Evolutionary conservation across 345 rosid species (phyloP), one percentile per base, ranked within the genome.

Genomic region (Eucalyptus erythrocorys): DNA sequence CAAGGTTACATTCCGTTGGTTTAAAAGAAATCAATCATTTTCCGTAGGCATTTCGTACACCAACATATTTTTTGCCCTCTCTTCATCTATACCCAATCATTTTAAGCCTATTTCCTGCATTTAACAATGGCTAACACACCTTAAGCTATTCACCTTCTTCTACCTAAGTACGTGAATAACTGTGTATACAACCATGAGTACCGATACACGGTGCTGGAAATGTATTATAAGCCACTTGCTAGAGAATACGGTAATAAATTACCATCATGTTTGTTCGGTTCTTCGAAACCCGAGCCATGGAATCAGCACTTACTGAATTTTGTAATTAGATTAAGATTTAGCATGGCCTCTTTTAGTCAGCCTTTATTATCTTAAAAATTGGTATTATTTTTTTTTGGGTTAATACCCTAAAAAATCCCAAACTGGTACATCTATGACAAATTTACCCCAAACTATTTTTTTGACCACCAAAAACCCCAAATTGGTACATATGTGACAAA

Each of bases 11-110:
- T 19, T 51, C 57, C 26, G 10, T 51, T 21, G 57, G 26, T 51
- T 51, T 8, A 51, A 51, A 51, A 21, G 26, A 51, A 51, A 51
- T 26, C 26, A 0, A 59, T 59, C 4, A 26, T 59, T 27, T 4
- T 59, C n/a, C 14, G 8, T 3, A 26, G 15, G 16, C 2, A 0
- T 66, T 66, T 66, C 6, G 76, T 66, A 14, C 40, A 0, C 40
- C 21, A 14, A 66, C 40, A 51, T 51, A 19, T 3, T 51, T 51
- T 21, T 51, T 51, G 26, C 57, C 57, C 57, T 51, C 10, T 4
- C 5, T n/a, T 66, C 76, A 4, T 15, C 22, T 1, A 16, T 32
- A 16, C 79, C 42, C 19, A 66, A 32, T 66, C 42, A 32, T 16
- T 16, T 32, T 32, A 66, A 66, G 22, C 79, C 11, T 32, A 66